Evolutionary conservation across 2,329 filamentous ascomycete genomes (phyloP).

Genomic region (Huntiella abstrusa): DNA sequence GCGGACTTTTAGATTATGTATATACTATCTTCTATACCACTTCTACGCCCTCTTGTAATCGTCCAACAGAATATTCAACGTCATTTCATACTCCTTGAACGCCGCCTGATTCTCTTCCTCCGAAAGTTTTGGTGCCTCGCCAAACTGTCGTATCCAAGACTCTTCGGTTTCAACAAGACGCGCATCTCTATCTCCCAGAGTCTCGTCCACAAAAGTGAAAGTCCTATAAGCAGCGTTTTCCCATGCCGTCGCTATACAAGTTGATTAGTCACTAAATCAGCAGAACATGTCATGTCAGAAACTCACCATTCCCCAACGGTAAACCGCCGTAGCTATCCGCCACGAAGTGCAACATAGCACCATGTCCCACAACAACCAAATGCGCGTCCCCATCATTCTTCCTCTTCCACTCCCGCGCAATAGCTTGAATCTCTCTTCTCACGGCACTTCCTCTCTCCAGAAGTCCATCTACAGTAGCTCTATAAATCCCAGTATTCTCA

Average conservation of each 20-base stretch:
- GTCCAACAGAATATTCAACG: too few species aligned
- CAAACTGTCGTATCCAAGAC: conserved; percentile 28
- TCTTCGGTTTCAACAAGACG: conserved; percentile 28
- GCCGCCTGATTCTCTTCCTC: conserved; percentile 26
- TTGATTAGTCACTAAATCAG: too few species aligned
- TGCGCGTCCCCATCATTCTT: conserved; percentile 25
- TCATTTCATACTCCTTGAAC: too few species aligned
- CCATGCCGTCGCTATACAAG: conserved; percentile 47
- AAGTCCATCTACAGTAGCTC: conserved; percentile 32
- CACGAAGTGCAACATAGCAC: conserved; percentile 67
- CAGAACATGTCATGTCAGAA: neutral
- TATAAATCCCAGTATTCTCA: conserved; percentile 22
- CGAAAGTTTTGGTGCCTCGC: conserved; percentile 23
- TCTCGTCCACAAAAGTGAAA: conserved; percentile 40
- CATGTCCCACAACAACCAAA: conserved; percentile 63
- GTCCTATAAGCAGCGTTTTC: conserved; percentile 53
- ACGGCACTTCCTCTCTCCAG: conserved; percentile 40
- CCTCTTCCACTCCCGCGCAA: conserved; percentile 23
- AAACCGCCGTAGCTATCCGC: conserved; percentile 62
- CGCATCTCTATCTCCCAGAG: conserved; percentile 29
- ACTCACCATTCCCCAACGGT: conserved; percentile 22
- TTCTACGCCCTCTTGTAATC: too few species aligned
- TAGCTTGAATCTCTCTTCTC: conserved; percentile 36
- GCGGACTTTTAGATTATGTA: too few species aligned
- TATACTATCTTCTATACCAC: too few species aligned